These are phyloP conservation scores for Cyclotella sp. DNA, from an alignment of 108 stramenopile species.

Conservation along the genomic window DNA sequence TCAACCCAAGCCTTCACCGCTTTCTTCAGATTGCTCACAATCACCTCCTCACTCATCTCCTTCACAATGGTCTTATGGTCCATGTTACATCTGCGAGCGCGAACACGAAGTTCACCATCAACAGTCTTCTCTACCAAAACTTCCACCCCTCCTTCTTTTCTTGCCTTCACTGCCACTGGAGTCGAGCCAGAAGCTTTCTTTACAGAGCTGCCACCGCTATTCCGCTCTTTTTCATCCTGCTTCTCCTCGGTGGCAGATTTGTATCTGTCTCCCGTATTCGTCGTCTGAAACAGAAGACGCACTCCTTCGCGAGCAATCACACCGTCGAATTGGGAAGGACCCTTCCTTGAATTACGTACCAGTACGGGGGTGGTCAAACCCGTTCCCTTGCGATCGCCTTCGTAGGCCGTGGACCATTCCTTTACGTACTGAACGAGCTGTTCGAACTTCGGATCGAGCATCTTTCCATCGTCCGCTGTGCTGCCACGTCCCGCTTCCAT, in stretches of 20 bases:
- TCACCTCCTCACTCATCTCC: slow-evolving; percentile 78
- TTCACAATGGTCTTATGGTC: slow-evolving; percentile 73
- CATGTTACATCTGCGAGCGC: slow-evolving; percentile 83
- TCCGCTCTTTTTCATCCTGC: slow-evolving; percentile 48
- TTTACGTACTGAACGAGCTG: slow-evolving; percentile 64
- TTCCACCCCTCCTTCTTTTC: slow-evolving; percentile 79
- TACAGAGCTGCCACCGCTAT: slow-evolving; percentile 2
- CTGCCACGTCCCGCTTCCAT: slow-evolving; percentile 35
- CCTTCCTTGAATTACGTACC: slow-evolving; percentile 38
- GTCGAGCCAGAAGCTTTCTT: neutral
- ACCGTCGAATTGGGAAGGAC: slow-evolving; percentile 45
- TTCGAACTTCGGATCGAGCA: slow-evolving; percentile 42
- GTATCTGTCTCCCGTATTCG: slow-evolving; percentile 76
- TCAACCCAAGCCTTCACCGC: slow-evolving; percentile 65
- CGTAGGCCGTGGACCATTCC: slow-evolving; percentile 66
- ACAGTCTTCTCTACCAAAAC: slow-evolving; percentile 71
- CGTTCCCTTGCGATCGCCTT: slow-evolving; percentile 54
- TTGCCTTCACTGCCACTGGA: slow-evolving; percentile 7
- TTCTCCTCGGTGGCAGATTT: slow-evolving; percentile 68
- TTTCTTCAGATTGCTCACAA: slow-evolving; percentile 69
- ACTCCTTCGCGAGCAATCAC: slow-evolving; percentile 60
- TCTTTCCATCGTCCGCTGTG: neutral
- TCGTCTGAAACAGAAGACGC: slow-evolving; percentile 71
- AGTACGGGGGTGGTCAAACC: slow-evolving; percentile 82
- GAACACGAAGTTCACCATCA: slow-evolving; percentile 62